Percentiles rank a stretch among this genome's conserved stretches.
Conservation (phyloP, 768 basidiomycete species). For the Russula emetica region DNA sequence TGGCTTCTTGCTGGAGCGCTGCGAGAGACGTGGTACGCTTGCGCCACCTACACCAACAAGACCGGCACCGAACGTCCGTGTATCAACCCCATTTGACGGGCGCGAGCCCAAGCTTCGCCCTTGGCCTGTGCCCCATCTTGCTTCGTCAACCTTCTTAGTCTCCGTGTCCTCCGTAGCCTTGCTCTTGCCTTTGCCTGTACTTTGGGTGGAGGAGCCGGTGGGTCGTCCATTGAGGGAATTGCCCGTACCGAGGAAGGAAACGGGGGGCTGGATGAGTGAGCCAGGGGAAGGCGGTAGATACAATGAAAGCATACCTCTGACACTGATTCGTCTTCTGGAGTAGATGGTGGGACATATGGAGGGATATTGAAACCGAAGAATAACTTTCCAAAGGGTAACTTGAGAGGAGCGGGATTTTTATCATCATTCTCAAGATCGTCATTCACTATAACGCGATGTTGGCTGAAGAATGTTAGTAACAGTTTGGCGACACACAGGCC, state of each 20-base stretch:
- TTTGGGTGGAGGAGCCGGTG: conserved; percentile 42
- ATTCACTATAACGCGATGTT: conserved; percentile 80
- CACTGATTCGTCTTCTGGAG: conserved; percentile 14
- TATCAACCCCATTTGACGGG: conserved; percentile 37
- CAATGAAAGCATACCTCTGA: conserved; percentile 25
- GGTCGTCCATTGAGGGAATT: conserved; percentile 57
- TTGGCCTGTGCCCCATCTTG: conserved; percentile 39
- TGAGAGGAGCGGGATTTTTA: conserved; percentile 85
- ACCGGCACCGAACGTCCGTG: conserved; percentile 35
- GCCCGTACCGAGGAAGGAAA: conserved; percentile 62
- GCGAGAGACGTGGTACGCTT: conserved; percentile 43
- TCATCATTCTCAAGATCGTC: conserved; percentile 65
- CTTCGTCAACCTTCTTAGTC: conserved; percentile 24
- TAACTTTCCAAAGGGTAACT: conserved; percentile 86
- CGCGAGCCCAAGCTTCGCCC: conserved; percentile 43
- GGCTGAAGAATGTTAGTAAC: conserved; percentile 43
- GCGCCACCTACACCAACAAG: conserved; percentile 55
- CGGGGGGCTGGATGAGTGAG: conserved; percentile 35
- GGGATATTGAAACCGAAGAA: conserved; percentile 93
- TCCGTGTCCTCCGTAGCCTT: conserved; percentile 30
- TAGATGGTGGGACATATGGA: conserved; percentile 55
- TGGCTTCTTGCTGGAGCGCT: conserved; percentile 36
- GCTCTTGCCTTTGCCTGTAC: conserved; percentile 44
- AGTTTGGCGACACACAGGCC: conserved; percentile 15
- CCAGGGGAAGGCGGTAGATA: not conserved